Percentiles rank a stretch among this genome's conserved stretches.
Evolutionary conservation across 768 basidiomycete species (phyloP).

Genomic region (Galerina marginata): DNA sequence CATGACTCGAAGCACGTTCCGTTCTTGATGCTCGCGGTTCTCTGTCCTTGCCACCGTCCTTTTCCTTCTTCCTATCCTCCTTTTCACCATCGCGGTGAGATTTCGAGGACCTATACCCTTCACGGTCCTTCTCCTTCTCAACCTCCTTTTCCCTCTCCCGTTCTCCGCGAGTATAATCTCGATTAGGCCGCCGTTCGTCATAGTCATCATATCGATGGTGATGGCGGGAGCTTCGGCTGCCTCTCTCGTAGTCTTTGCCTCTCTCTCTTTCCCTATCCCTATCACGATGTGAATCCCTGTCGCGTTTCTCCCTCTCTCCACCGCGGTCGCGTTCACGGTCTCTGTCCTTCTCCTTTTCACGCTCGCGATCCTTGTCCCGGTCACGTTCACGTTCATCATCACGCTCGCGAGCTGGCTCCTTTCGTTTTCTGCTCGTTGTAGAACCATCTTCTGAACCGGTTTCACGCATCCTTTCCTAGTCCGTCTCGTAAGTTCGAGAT

Average conservation of each 20-base stretch:
- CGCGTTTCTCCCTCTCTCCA: conserved; percentile 21
- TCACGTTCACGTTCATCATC: conserved; percentile 41
- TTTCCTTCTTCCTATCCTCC: conserved; percentile 59
- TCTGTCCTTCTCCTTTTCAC: conserved; percentile 50
- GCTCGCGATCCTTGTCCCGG: conserved; percentile 62
- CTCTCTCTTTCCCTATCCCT: conserved; percentile 39
- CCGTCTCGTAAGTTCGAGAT: not conserved
- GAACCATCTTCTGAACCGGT: conserved; percentile 83
- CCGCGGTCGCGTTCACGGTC: conserved; percentile 26
- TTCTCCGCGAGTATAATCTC: conserved; percentile 42
- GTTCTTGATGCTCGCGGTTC: conserved; percentile 36
- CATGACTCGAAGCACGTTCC: conserved; percentile 40
- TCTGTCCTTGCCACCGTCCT: conserved; percentile 47
- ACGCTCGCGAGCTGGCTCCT: conserved; percentile 67
- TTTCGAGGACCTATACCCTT: conserved; percentile 50
- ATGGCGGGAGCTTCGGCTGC: conserved; percentile 47
- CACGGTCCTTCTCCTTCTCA: conserved; percentile 47
- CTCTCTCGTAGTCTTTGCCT: conserved; percentile 42
- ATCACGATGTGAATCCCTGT: conserved; percentile 36
- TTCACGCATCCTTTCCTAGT: conserved; percentile 78
- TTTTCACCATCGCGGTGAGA: conserved; percentile 56
- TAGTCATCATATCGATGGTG: conserved; percentile 57
- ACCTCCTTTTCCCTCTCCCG: conserved; percentile 40
- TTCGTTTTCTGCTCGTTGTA: conserved; percentile 79
- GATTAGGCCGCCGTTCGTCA: conserved; percentile 45